Percentiles rank a stretch among this genome's conserved stretches.
phyloP scores from a whole-genome alignment of 1,284 basidiomycete genomes.

The Austropuccinia psidii region DNA sequence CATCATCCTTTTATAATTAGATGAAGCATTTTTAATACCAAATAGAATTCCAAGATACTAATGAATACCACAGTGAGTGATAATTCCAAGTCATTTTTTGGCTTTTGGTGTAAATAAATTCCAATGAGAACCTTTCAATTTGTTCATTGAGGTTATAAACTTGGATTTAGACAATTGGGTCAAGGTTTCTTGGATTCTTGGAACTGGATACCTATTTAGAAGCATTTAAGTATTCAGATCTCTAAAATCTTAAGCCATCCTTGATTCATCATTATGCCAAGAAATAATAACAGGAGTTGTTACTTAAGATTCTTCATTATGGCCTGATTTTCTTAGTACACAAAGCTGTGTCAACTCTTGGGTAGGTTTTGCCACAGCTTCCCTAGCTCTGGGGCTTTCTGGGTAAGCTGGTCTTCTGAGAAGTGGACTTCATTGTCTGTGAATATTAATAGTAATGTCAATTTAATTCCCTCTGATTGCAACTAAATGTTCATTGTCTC shows the following conservation, averaged over 20 bases:
- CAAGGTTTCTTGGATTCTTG: neutral
- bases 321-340: neutral
- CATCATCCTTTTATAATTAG: neutral
- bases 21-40: conserved; percentile 11
- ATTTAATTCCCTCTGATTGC: conserved; percentile 3
- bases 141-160: neutral
- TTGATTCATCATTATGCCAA: neutral
- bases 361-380: neutral
- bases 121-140: neutral
- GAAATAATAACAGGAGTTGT: conserved; percentile 1
- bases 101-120: neutral
- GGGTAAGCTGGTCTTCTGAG: conserved; percentile 4
- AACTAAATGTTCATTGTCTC: neutral
- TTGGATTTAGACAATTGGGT: neutral
- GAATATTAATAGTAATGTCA: neutral
- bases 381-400: neutral
- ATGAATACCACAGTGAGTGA: neutral
- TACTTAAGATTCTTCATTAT: neutral
- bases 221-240: neutral
- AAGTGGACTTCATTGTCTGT: neutral
- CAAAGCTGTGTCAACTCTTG: neutral
- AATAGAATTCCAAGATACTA: neutral
- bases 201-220: conserved; percentile 1
- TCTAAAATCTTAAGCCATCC: neutral
- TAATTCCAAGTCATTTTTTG: conserved; percentile 9